Evolutionary conservation across 2,329 filamentous ascomycete genomes (phyloP).

Genomic region (Neonectria sp.): DNA sequence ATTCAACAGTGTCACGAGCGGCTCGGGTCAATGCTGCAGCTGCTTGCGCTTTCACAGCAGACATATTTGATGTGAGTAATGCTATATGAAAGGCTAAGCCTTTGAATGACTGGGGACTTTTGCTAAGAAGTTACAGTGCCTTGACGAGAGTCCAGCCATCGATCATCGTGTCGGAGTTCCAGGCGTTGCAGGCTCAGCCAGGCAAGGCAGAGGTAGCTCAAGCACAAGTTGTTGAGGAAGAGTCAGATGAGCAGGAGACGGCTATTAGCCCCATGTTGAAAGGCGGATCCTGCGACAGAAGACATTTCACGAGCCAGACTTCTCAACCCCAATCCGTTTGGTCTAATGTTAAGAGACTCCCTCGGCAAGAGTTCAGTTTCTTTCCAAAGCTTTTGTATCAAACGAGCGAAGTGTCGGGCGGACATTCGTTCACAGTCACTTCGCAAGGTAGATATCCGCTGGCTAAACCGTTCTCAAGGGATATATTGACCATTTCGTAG

Average conservation of each 20-base stretch:
- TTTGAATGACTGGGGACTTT: not conserved
- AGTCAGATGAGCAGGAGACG: not conserved
- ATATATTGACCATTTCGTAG: slow-evolving; percentile 6
- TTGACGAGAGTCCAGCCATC: slow-evolving; percentile 22
- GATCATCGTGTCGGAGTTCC: slow-evolving; percentile 20
- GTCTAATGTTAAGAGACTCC: not conserved
- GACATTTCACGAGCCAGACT: not conserved
- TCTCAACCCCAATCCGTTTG: not conserved
- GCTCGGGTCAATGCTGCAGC: slow-evolving; percentile 18
- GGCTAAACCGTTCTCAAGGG: not conserved
- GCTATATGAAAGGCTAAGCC: not conserved
- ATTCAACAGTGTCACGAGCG: slow-evolving; percentile 26
- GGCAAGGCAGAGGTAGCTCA: not conserved
- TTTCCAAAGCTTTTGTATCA: slow-evolving; percentile 4
- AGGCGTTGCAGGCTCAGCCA: not conserved
- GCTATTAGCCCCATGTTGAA: not conserved
- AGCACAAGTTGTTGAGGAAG: not conserved
- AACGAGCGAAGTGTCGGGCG: not conserved
- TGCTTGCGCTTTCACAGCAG: slow-evolving; percentile 28
- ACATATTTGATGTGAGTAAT: slow-evolving; percentile 29
- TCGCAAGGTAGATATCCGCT: slow-evolving; percentile 1
- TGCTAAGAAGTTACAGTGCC: slow-evolving; percentile 1
- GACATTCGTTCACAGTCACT: not conserved
- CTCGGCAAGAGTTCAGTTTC: not conserved
- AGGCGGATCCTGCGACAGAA: not conserved